These are phyloP conservation scores for Candida patagonica DNA, from an alignment of 805 yeast species.

Conservation along the genomic window DNA sequence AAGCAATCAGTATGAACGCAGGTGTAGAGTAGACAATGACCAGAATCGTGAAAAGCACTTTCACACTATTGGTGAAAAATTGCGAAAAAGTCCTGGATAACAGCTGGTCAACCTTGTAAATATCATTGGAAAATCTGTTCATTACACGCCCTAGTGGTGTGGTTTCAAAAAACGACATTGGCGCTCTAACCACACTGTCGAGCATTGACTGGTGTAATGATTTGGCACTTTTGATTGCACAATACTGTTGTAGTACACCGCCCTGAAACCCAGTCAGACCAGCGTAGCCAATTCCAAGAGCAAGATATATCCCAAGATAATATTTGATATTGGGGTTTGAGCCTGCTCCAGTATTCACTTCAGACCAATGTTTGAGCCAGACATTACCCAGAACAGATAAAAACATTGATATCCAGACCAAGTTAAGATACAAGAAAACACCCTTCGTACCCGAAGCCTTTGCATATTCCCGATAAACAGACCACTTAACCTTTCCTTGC, in stretches of 20 bases:
- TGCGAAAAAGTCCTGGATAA: slow-evolving; percentile 32
- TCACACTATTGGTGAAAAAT: slow-evolving; percentile 31
- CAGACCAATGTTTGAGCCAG: slow-evolving; percentile 98
- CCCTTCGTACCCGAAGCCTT: slow-evolving; percentile 70
- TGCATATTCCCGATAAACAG: slow-evolving; percentile 73
- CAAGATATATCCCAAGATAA: slow-evolving; percentile 68
- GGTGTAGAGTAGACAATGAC: slow-evolving; percentile 87
- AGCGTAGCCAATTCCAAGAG: slow-evolving; percentile 63
- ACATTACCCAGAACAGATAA: slow-evolving; percentile 63
- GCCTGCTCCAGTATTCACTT: slow-evolving; percentile 61
- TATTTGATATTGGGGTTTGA: slow-evolving; percentile 61
- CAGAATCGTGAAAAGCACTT: slow-evolving; percentile 52
- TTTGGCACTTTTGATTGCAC: slow-evolving; percentile 76
- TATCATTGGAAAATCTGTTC: slow-evolving; percentile 86
- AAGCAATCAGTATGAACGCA: slow-evolving; percentile 63
- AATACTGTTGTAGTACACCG: slow-evolving; percentile 63
- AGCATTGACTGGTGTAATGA: slow-evolving; percentile 68
- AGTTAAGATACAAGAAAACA: slow-evolving; percentile 47
- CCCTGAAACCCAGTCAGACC: slow-evolving; percentile 54
- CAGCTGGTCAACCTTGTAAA: slow-evolving; percentile 82
- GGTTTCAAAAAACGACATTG: slow-evolving; percentile 92
- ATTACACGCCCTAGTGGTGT: slow-evolving; percentile 90
- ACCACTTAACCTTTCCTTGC: slow-evolving; percentile 90
- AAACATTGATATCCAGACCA: slow-evolving; percentile 50
- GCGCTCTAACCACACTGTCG: slow-evolving; percentile 65